Evolutionary conservation across 2,329 filamentous ascomycete species (phyloP).

Genomic region (Cordyceps tenuipes): DNA sequence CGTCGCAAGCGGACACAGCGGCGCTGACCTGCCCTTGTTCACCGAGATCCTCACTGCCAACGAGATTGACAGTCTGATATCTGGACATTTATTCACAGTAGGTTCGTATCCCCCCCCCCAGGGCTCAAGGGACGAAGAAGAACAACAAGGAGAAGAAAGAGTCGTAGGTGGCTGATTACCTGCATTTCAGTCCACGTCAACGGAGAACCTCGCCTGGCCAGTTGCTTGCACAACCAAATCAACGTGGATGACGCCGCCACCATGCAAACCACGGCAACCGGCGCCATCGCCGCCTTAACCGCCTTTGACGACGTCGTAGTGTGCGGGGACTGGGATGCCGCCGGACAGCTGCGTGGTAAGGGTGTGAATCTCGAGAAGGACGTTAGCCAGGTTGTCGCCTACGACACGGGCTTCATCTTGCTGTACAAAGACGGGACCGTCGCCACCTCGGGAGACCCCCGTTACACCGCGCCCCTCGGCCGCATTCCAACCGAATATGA

Average conservation of each 20-base stretch:
- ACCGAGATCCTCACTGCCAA: conserved; percentile 30
- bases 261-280: neutral
- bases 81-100: conserved; percentile 36
- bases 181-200: conserved; percentile 17
- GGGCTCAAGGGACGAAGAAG: neutral
- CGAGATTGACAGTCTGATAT: conserved; percentile 26
- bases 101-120: conserved; percentile 29
- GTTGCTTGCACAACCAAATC: neutral
- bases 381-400: conserved; percentile 36
- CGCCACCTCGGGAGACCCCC: conserved; percentile 48
- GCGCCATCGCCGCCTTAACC: neutral
- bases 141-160: neutral
- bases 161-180: neutral
- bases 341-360: neutral
- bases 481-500: conserved; percentile 29
- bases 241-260: neutral
- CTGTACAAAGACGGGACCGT: conserved; percentile 37
- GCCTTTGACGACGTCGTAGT: too few relatives aligned
- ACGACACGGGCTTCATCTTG: conserved; percentile 41
- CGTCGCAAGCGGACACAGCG: conserved; percentile 14
- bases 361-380: neutral
- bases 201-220: conserved; percentile 16
- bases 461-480: conserved; percentile 49
- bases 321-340: neutral
- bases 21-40: conserved; percentile 39